These are phyloP conservation scores for Eimeria mitis DNA, from an alignment of 169 alveolate genomes.

Conservation along the genomic window DNA sequence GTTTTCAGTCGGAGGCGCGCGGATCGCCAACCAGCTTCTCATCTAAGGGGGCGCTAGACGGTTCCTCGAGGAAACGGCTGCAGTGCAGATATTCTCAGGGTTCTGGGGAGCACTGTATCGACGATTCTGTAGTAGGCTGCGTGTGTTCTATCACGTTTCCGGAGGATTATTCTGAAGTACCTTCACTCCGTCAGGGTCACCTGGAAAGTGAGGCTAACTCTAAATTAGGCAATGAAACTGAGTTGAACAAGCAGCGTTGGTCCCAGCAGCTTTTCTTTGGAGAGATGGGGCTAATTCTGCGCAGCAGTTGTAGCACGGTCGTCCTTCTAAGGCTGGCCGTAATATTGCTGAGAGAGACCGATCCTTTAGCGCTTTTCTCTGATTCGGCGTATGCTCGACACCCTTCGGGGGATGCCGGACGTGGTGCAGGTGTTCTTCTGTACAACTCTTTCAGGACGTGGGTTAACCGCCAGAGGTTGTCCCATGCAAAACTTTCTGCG, in stretches of 20 bases:
- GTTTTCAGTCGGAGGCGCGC: neutral
- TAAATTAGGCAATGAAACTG: neutral
- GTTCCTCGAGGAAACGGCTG: neutral
- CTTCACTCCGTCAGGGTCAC: conserved; percentile 59
- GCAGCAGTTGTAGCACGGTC: conserved; percentile 23
- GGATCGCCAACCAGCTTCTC: neutral
- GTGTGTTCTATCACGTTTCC: neutral
- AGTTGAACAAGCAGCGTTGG: conserved; percentile 47
- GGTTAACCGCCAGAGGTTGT: conserved; percentile 29
- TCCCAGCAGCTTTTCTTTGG: conserved; percentile 5
- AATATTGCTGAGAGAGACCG: conserved; percentile 15
- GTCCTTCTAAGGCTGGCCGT: conserved; percentile 6
- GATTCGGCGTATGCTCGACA: neutral
- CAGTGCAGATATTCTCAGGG: neutral
- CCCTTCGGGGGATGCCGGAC: neutral
- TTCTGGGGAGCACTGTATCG: neutral
- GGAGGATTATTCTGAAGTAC: conserved; percentile 39
- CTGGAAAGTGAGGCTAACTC: conserved; percentile 29
- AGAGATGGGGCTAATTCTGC: conserved; percentile 53
- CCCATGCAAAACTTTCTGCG: conserved; percentile 6
- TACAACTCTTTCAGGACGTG: conserved; percentile 45
- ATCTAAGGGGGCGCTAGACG: neutral
- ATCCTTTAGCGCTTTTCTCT: neutral
- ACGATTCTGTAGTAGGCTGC: neutral
- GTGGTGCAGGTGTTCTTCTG: conserved; percentile 2